Base-by-base conservation (phyloP, 371 early-diverging fungal species). In the Lichtheimia corymbifera region DNA sequence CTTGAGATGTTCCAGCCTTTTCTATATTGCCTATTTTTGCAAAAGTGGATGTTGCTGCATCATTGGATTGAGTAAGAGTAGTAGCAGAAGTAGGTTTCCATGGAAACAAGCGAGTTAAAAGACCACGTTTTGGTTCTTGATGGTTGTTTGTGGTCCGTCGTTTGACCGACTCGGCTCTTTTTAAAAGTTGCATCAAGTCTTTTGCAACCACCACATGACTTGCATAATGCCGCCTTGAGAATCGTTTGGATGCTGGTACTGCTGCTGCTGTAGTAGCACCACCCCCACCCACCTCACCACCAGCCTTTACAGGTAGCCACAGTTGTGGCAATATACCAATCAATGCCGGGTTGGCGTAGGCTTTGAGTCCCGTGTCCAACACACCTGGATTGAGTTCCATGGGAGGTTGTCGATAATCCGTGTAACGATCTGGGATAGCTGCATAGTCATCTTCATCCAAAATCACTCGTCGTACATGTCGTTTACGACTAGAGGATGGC, bases 311-410 rank as follows among this genome's bases (percentile, higher is more conserved):
- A 22, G 93, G 93, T 35, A 92, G 67, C 93, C 93, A 92, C 11
- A 91, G 67, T 40, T 87, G 84, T 2, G 93, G 93, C 51, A 91
- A 64, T 12, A 81, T 80, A 15, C 90, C 91, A 0, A 86, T 74
- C 11, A 91, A 56, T 0, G 82, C 83, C 4, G 93, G 93, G 55
- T 90, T 82, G 41, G 74, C 82, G 42, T 88, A 92, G 7, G 73
- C 77, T 54, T 81, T 79, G 54, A 90, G 79, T 1, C 90, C 87
- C 28, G 87, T 83, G 63, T 92, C 90, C 53, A 92, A 72, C 0
- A 92, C 70, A 17, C 93, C 93, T n/a, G 73, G 66, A 58, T 83
- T 86, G 4, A 88, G 64, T 5, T 79, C 80, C 88, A 91, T 91
- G 2, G 90, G 89, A 11, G 89, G 84, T 61, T 90, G 87, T n/a